Percentiles rank a stretch among this genome's conserved stretches.
Conservation (phyloP, 768 basidiomycete species). For the Psilocybe sp. region DNA sequence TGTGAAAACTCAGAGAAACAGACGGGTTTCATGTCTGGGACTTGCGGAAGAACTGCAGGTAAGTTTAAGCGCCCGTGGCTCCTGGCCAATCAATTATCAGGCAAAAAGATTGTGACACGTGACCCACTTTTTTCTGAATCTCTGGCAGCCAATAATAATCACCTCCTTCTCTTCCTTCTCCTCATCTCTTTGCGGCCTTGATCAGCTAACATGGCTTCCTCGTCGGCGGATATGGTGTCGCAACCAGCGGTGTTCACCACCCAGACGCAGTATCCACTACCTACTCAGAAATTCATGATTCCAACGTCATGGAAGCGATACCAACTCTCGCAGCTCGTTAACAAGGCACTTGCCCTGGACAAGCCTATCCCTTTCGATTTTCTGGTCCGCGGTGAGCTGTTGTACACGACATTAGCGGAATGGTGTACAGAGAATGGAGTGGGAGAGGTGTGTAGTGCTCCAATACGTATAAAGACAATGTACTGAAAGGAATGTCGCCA, state of each 20-base stretch:
- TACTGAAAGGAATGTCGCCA: constrained; percentile 22
- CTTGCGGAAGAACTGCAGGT: too few species aligned
- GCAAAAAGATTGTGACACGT: background rate
- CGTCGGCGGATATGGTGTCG: constrained; percentile 2
- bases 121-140: background rate
- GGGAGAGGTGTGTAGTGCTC: constrained; percentile 53
- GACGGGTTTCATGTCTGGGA: too few species aligned
- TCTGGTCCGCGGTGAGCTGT: constrained; percentile 76
- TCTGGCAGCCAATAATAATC: background rate
- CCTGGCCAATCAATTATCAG: background rate
- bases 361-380: constrained; percentile 92
- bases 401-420: constrained; percentile 66
- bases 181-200: background rate
- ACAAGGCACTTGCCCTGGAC: constrained; percentile 79
- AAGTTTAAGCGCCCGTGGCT: background rate
- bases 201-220: background rate
- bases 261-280: constrained; percentile 69
- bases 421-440: constrained; percentile 72
- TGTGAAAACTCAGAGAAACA: too few species aligned
- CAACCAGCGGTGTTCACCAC: constrained; percentile 75
- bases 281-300: constrained; percentile 88
- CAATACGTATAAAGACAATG: background rate
- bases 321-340: constrained; percentile 94
- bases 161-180: background rate
- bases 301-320: constrained; percentile 90